Conservation (phyloP, 148 eudicot genomes). For the Arctostaphylos glauca region DNA sequence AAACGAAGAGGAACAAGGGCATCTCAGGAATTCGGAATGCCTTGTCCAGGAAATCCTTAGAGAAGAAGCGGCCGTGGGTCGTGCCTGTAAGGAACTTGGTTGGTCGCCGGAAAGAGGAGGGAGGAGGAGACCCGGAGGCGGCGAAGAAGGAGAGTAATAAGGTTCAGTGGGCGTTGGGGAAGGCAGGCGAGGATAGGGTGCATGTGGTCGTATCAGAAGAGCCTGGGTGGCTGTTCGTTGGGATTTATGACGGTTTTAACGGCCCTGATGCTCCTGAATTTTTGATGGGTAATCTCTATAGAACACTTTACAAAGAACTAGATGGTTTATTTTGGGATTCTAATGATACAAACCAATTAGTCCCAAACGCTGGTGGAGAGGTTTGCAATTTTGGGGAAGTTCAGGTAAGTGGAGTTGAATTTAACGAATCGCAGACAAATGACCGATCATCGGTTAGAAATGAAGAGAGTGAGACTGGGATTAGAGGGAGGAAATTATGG, state of each 20-base stretch:
- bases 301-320: constrained; percentile 65
- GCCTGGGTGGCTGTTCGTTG: constrained; percentile 95
- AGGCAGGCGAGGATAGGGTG: constrained; percentile 98
- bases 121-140: constrained; percentile 4
- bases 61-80: constrained; percentile 88
- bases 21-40: constrained; percentile 54
- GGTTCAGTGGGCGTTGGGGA: constrained; percentile 97
- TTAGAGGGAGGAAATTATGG: constrained; percentile 79
- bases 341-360: constrained; percentile 18
- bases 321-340: constrained; percentile 94
- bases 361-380: constrained; percentile 5
- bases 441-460: constrained; percentile 15
- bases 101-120: constrained; percentile 34
- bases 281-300: constrained; percentile 87
- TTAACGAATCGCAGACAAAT: neutral
- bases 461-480: constrained; percentile 61
- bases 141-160: constrained; percentile 35
- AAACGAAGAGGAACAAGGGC: constrained; percentile 72
- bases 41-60: constrained; percentile 63
- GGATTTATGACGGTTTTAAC: constrained; percentile 99
- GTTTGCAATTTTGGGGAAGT: constrained; percentile 17
- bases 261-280: constrained; percentile 99
- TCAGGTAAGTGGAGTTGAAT: constrained; percentile 14
- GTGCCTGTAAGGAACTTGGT: constrained; percentile 70
- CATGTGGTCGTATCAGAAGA: constrained; percentile 98